Conservation (phyloP, 768 basidiomycete species). For the Russula brevipes region DNA sequence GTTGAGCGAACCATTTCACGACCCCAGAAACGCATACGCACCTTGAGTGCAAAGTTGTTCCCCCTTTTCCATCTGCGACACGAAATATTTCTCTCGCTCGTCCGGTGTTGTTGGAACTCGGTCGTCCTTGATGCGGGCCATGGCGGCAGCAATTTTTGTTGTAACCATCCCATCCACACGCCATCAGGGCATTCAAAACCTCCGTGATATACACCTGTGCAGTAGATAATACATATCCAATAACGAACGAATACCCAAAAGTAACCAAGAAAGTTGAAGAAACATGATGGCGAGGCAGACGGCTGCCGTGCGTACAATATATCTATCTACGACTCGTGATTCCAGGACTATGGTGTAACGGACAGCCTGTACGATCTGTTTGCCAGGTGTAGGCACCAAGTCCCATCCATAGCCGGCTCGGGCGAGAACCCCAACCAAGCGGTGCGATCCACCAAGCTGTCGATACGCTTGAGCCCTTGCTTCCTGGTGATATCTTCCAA, state of each 20-base stretch:
- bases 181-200: neutral
- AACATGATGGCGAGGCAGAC: neutral
- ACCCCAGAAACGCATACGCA: constrained; percentile 32
- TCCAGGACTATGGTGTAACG: neutral
- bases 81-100: constrained; percentile 85
- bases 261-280: too few species aligned
- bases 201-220: neutral
- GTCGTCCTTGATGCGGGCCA: constrained; percentile 67
- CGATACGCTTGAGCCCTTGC: constrained; percentile 22
- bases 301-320: neutral
- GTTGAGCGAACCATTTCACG: neutral
- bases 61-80: constrained; percentile 81
- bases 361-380: neutral
- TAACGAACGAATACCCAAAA: constrained; percentile 8
- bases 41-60: constrained; percentile 79
- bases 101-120: constrained; percentile 60
- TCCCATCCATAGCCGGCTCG: constrained; percentile 8
- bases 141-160: constrained; percentile 49
- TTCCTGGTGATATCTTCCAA: constrained; percentile 17
- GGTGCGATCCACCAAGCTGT: constrained; percentile 17
- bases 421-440: constrained; percentile 18
- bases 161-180: neutral
- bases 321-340: constrained; percentile 5
- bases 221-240: neutral
- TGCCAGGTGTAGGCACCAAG: constrained; percentile 15